Conservation (phyloP, 371 early-diverging fungal species). For the Zopfochytrium polystomum region DNA sequence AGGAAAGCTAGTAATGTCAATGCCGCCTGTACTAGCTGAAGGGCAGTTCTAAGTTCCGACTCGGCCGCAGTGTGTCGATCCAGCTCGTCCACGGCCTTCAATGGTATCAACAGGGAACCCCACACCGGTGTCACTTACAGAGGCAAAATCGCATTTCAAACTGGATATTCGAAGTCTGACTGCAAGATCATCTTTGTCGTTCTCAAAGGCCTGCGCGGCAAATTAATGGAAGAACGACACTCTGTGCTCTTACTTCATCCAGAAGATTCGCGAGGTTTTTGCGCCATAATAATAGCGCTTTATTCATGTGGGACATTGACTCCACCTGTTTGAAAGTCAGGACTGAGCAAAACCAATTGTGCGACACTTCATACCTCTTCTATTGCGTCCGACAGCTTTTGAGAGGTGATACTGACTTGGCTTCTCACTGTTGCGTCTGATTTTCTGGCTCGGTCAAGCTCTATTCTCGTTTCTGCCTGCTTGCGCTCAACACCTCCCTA, state of each 20-base stretch:
- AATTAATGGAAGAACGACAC: background rate
- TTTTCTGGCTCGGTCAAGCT: background rate
- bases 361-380: conserved; percentile 8
- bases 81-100: conserved; percentile 24
- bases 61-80: conserved; percentile 31
- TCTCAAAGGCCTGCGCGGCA: conserved; percentile 19
- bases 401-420: conserved; percentile 17
- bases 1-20: conserved; percentile 12
- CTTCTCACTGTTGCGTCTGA: conserved; percentile 16
- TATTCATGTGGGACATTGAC: conserved; percentile 17
- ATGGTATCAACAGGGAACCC: background rate
- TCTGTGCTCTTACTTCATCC: conserved; percentile 9
- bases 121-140: conserved; percentile 1
- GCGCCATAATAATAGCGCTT: conserved; percentile 3
- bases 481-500: conserved; percentile 19
- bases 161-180: conserved; percentile 17
- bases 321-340: conserved; percentile 8
- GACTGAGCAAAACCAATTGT: background rate
- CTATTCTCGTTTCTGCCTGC: conserved; percentile 3
- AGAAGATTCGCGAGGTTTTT: conserved; percentile 14
- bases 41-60: conserved; percentile 19
- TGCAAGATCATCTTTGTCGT: conserved; percentile 25
- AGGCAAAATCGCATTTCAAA: conserved; percentile 14
- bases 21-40: conserved; percentile 22
- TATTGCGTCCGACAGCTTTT: conserved; percentile 15